phyloP scores from a whole-genome alignment of 352 stramenopile genomes.

The Aphanomyces euteiches region DNA sequence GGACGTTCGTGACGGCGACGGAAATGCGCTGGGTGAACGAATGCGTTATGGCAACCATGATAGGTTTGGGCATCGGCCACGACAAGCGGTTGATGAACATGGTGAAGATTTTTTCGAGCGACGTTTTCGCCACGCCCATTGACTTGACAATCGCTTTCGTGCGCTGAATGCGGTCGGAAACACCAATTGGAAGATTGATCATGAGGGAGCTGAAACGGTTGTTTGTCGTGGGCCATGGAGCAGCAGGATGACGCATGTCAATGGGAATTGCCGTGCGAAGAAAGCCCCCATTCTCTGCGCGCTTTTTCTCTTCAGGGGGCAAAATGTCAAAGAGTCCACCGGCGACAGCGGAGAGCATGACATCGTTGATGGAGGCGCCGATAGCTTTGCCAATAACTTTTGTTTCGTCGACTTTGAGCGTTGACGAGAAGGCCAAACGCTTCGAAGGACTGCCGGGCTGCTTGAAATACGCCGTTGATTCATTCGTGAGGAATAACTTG shows the following conservation, averaged over 20 bases:
- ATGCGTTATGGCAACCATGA: neutral
- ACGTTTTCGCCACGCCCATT: conserved; percentile 75
- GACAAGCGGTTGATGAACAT: neutral
- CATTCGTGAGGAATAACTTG: conserved; percentile 44
- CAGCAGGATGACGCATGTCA: conserved; percentile 50
- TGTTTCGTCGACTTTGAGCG: conserved; percentile 65
- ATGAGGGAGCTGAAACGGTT: conserved; percentile 78
- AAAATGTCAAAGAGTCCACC: conserved; percentile 72
- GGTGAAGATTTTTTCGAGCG: conserved; percentile 73
- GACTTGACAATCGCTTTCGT: conserved; percentile 43
- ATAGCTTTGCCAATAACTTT: conserved; percentile 68
- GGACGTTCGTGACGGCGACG: conserved; percentile 51
- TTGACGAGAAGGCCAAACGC: conserved; percentile 62
- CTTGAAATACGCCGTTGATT: conserved; percentile 68
- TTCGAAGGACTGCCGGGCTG: conserved; percentile 52
- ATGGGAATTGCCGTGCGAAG: conserved; percentile 70
- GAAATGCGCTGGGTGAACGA: neutral
- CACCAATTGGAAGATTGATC: conserved; percentile 63
- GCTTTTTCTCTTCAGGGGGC: neutral
- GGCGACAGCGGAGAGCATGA: conserved; percentile 72
- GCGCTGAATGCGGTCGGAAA: conserved; percentile 44
- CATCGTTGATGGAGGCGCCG: conserved; percentile 68
- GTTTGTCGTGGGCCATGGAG: conserved; percentile 35
- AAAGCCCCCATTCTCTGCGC: conserved; percentile 33
- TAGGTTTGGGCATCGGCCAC: neutral